phyloP scores from a whole-genome alignment of 176 grass and related monocot species.

The Bolboschoenus planiculmis region DNA sequence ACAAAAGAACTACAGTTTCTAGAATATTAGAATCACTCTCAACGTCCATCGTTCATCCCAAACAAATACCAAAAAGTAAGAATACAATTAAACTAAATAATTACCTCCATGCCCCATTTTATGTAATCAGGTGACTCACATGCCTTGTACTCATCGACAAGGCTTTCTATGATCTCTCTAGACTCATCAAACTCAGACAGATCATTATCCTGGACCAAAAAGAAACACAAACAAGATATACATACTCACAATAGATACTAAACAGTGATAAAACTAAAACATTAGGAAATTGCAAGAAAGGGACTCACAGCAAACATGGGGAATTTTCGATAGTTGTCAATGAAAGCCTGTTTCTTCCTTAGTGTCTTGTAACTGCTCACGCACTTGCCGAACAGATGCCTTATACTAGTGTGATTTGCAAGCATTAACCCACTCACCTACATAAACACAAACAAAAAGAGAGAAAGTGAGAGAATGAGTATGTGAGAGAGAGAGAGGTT shows the following conservation, averaged over 20 bases:
- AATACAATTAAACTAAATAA: background rate
- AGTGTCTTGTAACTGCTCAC: slow-evolving; percentile 82
- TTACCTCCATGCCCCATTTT: slow-evolving; percentile 99
- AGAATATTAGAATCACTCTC: background rate
- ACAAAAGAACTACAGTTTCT: background rate
- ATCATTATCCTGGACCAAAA: slow-evolving; percentile 67
- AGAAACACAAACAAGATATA: slow-evolving; percentile 13
- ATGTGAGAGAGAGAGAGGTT: background rate
- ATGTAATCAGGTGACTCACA: slow-evolving; percentile 98
- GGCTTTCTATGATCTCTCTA: slow-evolving; percentile 87
- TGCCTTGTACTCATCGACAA: slow-evolving; percentile 98
- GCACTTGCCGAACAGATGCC: slow-evolving; percentile 88
- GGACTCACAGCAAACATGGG: slow-evolving; percentile 82
- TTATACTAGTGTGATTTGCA: slow-evolving; percentile 94
- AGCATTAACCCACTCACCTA: slow-evolving; percentile 97
- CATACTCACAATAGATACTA: background rate
- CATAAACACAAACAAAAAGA: background rate
- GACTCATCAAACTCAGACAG: slow-evolving; percentile 94
- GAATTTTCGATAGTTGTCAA: slow-evolving; percentile 96
- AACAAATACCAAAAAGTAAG: background rate
- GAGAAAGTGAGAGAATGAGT: background rate
- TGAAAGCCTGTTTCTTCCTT: slow-evolving; percentile 94
- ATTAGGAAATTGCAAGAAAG: background rate
- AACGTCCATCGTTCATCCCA: slow-evolving; percentile 18
- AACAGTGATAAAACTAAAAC: background rate